Conservation (phyloP, 371 early-diverging fungal genomes). For the Choanephora cucurbitarum region DNA sequence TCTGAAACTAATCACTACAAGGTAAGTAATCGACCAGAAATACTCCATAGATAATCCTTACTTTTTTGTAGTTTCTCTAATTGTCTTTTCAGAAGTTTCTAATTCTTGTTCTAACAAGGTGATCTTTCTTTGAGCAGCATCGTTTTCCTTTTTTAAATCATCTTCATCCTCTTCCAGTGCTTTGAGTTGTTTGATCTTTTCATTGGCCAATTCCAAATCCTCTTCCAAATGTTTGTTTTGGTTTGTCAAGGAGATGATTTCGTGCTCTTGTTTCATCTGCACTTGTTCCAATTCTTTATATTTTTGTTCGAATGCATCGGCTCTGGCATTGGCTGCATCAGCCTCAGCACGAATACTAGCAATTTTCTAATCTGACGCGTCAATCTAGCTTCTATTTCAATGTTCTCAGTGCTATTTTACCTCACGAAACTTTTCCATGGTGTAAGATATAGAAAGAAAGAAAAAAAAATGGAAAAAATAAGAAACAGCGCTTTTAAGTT, state of each 20-base stretch:
- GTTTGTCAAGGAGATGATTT: conserved; percentile 69
- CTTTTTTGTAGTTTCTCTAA: conserved; percentile 72
- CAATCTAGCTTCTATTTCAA: too few species aligned
- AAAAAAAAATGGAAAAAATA: conserved; percentile 14
- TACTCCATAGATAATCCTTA: conserved; percentile 44
- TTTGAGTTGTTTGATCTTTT: conserved; percentile 64
- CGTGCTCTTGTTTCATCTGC: conserved; percentile 69
- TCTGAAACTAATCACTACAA: conserved; percentile 76
- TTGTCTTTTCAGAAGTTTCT: conserved; percentile 64
- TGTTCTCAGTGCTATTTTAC: too few species aligned
- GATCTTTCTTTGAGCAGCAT: conserved; percentile 65
- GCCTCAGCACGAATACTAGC: conserved; percentile 66
- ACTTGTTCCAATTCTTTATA: conserved; percentile 60
- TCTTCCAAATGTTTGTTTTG: conserved; percentile 62
- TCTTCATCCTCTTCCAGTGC: conserved; percentile 61
- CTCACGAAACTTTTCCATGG: conserved; percentile 47
- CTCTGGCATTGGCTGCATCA: conserved; percentile 66
- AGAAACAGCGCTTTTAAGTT: conserved; percentile 1
- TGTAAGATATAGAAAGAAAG: conserved; percentile 15
- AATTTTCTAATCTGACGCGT: conserved; percentile 58
- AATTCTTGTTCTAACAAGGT: conserved; percentile 68
- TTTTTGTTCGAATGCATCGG: conserved; percentile 61
- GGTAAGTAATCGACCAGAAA: too few species aligned
- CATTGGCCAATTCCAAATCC: conserved; percentile 64
- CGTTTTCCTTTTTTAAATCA: conserved; percentile 65